Evolutionary conservation across 169 alveolate genomes (phyloP).

Genomic region (Cryptosporidium canis): DNA sequence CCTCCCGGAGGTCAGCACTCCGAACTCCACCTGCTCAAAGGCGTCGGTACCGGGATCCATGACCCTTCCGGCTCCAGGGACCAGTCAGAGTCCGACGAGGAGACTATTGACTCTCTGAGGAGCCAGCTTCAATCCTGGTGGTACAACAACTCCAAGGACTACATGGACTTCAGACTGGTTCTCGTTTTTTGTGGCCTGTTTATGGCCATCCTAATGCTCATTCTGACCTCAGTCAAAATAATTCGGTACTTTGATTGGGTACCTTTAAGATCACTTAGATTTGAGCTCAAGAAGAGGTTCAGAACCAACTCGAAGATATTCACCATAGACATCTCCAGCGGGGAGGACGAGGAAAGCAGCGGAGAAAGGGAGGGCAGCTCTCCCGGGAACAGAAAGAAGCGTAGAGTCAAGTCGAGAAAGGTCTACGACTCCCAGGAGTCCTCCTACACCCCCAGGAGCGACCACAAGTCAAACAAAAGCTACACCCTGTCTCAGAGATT

Average conservation of each 20-base stretch:
- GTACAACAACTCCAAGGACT: slow-evolving; percentile 30
- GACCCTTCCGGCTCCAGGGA: no score
- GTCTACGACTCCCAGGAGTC: neutral
- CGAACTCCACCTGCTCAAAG: neutral
- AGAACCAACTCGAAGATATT: slow-evolving; percentile 47
- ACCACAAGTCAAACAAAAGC: neutral
- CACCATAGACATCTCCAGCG: slow-evolving; percentile 15
- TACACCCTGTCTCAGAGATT: neutral
- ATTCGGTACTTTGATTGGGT: neutral
- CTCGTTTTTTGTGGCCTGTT: slow-evolving; percentile 2
- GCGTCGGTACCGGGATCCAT: neutral
- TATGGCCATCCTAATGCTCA: neutral
- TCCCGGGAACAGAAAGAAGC: neutral
- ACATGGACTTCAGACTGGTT: slow-evolving; percentile 35
- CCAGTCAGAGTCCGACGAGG: neutral
- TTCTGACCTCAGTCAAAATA: neutral
- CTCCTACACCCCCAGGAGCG: neutral
- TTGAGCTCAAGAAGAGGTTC: slow-evolving; percentile 1
- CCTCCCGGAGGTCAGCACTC: no score
- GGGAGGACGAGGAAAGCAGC: neutral
- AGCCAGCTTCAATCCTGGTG: neutral
- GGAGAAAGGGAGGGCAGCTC: neutral
- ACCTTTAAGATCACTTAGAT: neutral
- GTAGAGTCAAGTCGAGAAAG: slow-evolving; percentile 3
- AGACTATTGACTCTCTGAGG: neutral